A percentile compares a stretch with the other conserved stretches of the same genome.
phyloP scores from a whole-genome alignment of 1,284 basidiomycete genomes.

The Porodaedalea pini region DNA sequence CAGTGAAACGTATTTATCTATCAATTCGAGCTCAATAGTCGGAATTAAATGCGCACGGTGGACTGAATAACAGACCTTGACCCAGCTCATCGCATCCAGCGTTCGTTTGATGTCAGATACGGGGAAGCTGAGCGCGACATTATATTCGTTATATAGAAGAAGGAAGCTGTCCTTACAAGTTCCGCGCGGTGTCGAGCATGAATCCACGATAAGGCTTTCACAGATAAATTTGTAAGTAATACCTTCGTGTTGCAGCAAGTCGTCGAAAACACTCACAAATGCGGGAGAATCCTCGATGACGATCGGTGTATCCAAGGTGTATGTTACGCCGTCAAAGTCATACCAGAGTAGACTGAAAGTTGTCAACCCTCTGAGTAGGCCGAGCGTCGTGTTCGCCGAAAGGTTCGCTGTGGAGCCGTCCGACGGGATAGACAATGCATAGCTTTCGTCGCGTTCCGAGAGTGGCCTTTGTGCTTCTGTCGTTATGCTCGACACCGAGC shows the following conservation, averaged over 20 bases:
- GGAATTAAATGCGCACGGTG: constrained; percentile 16
- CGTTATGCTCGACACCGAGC: constrained; percentile 39
- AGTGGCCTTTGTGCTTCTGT: constrained; percentile 53
- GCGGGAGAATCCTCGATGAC: constrained; percentile 60
- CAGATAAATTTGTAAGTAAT: background rate
- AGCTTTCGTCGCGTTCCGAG: constrained; percentile 59
- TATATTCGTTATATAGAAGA: no score
- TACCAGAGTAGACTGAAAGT: constrained; percentile 83
- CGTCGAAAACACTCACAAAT: constrained; percentile 40
- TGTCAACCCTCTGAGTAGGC: constrained; percentile 75
- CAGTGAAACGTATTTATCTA: constrained; percentile 75
- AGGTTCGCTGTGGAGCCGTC: constrained; percentile 60
- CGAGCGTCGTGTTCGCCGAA: constrained; percentile 68
- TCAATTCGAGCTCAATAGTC: background rate
- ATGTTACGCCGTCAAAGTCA: constrained; percentile 44
- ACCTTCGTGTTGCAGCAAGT: background rate
- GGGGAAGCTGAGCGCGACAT: constrained; percentile 48
- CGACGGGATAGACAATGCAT: constrained; percentile 58
- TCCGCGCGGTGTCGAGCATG: constrained; percentile 75
- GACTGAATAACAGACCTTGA: constrained; percentile 56
- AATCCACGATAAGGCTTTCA: constrained; percentile 77
- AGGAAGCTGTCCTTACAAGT: constrained; percentile 51
- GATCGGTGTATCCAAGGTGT: constrained; percentile 58
- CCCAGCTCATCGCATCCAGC: constrained; percentile 82
- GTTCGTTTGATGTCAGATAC: constrained; percentile 66